Conservation (phyloP, 441 rosid genomes). For the Arabidopsis lyrata region DNA sequence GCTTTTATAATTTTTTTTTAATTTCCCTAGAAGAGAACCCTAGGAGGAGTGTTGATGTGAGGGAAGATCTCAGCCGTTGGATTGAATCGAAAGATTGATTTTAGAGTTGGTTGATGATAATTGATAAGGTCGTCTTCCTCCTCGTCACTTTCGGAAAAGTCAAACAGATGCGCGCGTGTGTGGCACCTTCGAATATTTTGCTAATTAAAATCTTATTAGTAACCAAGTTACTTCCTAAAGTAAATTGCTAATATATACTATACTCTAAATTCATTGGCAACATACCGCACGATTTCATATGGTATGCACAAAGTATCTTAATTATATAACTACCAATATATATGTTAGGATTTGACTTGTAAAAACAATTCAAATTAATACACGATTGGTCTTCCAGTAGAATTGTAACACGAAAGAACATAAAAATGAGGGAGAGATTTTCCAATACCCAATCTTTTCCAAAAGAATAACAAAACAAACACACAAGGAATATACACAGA, state of each 20-base stretch:
- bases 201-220: background rate
- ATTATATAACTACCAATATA: background rate
- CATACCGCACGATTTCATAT: too few species aligned
- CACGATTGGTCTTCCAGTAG: background rate
- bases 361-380: background rate
- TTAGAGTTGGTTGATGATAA: background rate
- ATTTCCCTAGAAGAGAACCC: conserved; percentile 46
- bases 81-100: conserved; percentile 18
- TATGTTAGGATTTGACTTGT: background rate
- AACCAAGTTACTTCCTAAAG: too few species aligned
- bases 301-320: background rate
- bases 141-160: conserved; percentile 21
- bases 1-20: conserved; percentile 22
- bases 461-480: background rate
- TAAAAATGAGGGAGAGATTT: background rate
- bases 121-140: conserved; percentile 26
- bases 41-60: conserved; percentile 41
- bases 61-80: conserved; percentile 40
- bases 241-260: too few species aligned
- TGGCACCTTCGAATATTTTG: background rate
- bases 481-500: background rate
- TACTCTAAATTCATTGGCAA: too few species aligned
- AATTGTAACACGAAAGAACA: background rate
- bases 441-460: background rate
- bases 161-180: conserved; percentile 19